Evolutionary conservation across 306 rosid species (phyloP).

Genomic region (Sophora flavescens): DNA sequence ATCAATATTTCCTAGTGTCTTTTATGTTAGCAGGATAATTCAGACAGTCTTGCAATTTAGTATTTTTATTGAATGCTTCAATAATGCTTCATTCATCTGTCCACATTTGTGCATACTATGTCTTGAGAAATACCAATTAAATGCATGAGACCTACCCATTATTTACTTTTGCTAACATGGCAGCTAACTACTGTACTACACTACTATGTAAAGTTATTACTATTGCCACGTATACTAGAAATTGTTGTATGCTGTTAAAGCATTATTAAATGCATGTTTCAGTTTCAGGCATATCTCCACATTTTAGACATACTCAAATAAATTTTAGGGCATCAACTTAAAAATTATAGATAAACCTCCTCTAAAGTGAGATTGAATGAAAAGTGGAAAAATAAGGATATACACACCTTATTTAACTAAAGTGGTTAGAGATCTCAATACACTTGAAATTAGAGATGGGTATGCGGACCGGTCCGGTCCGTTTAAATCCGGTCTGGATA

Average conservation of each 20-base stretch:
- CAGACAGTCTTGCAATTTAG: neutral
- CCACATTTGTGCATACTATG: neutral
- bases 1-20: neutral
- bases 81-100: neutral
- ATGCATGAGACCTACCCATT: slow-evolving; percentile 1
- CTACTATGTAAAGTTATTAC: neutral
- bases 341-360: no score
- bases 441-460: no score
- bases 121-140: slow-evolving; percentile 16
- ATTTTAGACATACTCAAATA: no score
- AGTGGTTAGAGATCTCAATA: no score
- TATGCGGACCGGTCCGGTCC: no score
- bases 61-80: slow-evolving; percentile 14
- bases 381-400: no score
- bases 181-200: neutral
- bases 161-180: neutral
- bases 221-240: neutral
- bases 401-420: no score
- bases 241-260: neutral
- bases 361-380: no score
- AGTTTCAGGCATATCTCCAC: neutral
- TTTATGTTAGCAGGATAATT: neutral
- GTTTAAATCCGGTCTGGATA: no score
- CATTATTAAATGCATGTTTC: neutral
- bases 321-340: neutral